Evolutionary conservation across 495 filamentous ascomycete genomes (phyloP).

Genomic region (Lasiosphaeria ovina): DNA sequence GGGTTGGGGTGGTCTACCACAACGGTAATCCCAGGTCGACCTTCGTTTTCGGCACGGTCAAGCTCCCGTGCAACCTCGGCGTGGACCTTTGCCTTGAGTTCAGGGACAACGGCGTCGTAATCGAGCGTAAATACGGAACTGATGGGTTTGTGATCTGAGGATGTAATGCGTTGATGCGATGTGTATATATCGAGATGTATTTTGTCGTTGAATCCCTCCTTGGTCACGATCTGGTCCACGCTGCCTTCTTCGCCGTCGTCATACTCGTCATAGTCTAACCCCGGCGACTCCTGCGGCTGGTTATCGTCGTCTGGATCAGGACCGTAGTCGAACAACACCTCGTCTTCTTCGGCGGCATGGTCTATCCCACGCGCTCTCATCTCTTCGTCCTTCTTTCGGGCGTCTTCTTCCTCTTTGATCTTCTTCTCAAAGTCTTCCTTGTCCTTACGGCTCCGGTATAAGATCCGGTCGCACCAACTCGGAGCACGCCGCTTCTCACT

Average conservation of each 20-base stretch:
- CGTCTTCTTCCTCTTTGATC: conserved; percentile 60
- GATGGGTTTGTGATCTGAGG: conserved; percentile 95
- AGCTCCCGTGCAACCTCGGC: conserved; percentile 84
- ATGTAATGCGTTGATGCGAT: conserved; percentile 82
- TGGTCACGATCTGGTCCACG: conserved; percentile 45
- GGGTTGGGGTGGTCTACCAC: conserved; percentile 62
- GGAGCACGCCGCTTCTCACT: conserved; percentile 90
- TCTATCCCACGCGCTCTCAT: conserved; percentile 80
- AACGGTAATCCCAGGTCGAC: conserved; percentile 77
- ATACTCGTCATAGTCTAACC: conserved; percentile 61
- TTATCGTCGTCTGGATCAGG: conserved; percentile 68
- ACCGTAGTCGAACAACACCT: conserved; percentile 86
- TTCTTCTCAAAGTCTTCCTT: conserved; percentile 68
- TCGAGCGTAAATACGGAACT: conserved; percentile 74
- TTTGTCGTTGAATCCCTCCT: conserved; percentile 58
- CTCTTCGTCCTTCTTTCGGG: conserved; percentile 72
- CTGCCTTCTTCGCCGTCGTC: conserved; percentile 48
- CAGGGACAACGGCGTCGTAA: conserved; percentile 80
- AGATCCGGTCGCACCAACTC: conserved; percentile 97
- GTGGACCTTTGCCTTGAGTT: conserved; percentile 77
- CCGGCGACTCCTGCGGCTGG: conserved; percentile 34
- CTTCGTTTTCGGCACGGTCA: conserved; percentile 91
- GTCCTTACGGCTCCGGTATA: conserved; percentile 75
- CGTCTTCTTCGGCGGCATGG: conserved; percentile 71
- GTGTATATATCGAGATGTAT: conserved; percentile 73